Base-by-base conservation (phyloP, 2,329 filamentous ascomycete genomes). In the Xylaria hypoxylon region DNA sequence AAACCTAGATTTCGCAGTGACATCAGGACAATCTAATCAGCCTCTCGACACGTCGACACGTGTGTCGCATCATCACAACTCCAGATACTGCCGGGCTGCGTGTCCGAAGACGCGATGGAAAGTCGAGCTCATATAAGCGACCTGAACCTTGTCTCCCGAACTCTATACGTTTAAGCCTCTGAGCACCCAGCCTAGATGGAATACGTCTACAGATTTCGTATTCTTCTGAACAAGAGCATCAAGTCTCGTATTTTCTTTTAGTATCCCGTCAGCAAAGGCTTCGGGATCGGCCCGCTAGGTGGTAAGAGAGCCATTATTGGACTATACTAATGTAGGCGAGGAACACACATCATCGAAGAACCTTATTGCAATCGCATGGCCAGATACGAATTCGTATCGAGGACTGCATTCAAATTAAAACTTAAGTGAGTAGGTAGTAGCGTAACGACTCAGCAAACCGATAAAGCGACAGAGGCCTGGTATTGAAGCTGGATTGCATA, bases 311-410 rank as follows among this genome's bases (percentile, higher is more conserved):
- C 33, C 22, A 50, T 24, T 2, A 26, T 22, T 24, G 11, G 45
- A 50, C 15, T 50, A 19, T 22, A n/a, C 35, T n/a, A n/a, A n/a
- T n/a, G n/a, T 40, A 22, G 15, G 33, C 55, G 15, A 5, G 35
- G 19, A 31, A 19, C 11, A 55, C 5, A 31, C 6, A 26, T n/a
- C 26, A 33, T 47, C 19, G 11, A 17, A 51, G 35, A 51, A 57
- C 51, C 44, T 51, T 57, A 38, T 26, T 57, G 15, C 11, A 31
- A 38, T 24, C 11, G 15, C 35, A 28, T 11, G 11, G 31, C n/a
- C n/a, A 22, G 52, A 65, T 61, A 65, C 63, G 63, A 65, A 52
- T 51, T 44, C 58, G 58, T 62, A 62, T 62, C n/a, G 8, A 22
- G 38, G 24, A 6, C 26, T 52, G n/a, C 24, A 8, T 40, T 44